Base-by-base conservation (phyloP, 2,329 filamentous ascomycete species). In the Clathrospora elynae region DNA sequence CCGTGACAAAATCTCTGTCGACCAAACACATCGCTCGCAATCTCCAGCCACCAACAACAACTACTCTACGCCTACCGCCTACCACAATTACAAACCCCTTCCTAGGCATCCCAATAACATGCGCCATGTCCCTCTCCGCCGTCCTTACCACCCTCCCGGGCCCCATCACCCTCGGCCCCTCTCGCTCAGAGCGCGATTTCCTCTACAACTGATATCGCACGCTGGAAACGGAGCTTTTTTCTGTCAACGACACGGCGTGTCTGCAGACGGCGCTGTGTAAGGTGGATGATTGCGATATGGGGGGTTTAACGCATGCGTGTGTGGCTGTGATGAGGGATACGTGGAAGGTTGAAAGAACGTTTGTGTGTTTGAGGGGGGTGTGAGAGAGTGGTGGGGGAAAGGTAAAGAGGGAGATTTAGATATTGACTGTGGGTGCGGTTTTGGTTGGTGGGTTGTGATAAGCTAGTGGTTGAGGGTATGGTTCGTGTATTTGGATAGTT, bases 101-200 rank as follows among this genome's bases (percentile, higher is more conserved):
- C 24, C 24, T n/a, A 26, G 11, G 11, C 24, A 13, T 2, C 11
- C 12, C 5, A 28, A 14, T 4, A 5, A 32, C 9, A 9, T 28
- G 23, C 9, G 6, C 16, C 11, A 16, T 5, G 7, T 6, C 9
- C 8, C 34, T 28, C 9, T 6, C 24, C 10, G 3, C 8, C 6
- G 19, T 24, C 14, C 24, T 12, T 5, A 9, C 18, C n/a, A 16
- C 14, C 25, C 17, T 22, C 19, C 24, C 17, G 8, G 38, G 31
- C 23, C n/a, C 35, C 38, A 17, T 42, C 31, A 18, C 31, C 6
- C 31, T 42, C 24, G 38, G 38, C n/a, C 31, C 24, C 13, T 35
- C 31, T 5, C 31, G 4, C 12, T 9, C 11, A 5, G 38, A 42
- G 16, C 31, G 31, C 13, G 24, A 42, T 10, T 30, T 42, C 12